phyloP scores from a whole-genome alignment of 441 rosid genomes.

The Iberis amara region DNA sequence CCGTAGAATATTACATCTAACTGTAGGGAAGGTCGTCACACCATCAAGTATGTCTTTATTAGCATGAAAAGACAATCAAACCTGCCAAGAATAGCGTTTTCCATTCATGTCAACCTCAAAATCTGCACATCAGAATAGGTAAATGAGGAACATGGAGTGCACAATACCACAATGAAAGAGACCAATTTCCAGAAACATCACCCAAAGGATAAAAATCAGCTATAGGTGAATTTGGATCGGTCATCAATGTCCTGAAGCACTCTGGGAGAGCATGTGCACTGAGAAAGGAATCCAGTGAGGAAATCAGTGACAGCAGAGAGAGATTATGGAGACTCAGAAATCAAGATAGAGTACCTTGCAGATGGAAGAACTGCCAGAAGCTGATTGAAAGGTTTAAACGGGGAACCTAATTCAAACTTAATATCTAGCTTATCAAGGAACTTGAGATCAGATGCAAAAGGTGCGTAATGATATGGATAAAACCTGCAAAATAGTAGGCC shows the following conservation, averaged over 20 bases:
- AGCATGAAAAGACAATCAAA: constrained; percentile 28
- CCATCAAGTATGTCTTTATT: constrained; percentile 3
- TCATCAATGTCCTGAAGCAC: constrained; percentile 73
- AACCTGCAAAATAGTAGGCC: constrained; percentile 52
- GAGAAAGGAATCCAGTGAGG: constrained; percentile 34
- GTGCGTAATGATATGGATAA: constrained; percentile 95
- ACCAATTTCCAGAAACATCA: constrained; percentile 29
- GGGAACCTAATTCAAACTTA: constrained; percentile 66
- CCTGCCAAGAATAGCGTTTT: constrained; percentile 94
- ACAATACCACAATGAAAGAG: constrained; percentile 15
- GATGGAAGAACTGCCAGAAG: constrained; percentile 92
- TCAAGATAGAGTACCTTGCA: constrained; percentile 54
- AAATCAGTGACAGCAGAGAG: constrained; percentile 12
- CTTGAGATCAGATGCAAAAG: constrained; percentile 96
- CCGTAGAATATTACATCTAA: constrained; percentile 1
- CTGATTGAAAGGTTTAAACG: constrained; percentile 90
- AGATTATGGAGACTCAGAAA: constrained; percentile 8
- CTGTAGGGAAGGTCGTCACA: neutral
- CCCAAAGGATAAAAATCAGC: constrained; percentile 85
- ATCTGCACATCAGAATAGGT: constrained; percentile 40
- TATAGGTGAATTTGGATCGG: constrained; percentile 78
- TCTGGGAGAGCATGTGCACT: constrained; percentile 96
- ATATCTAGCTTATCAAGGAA: constrained; percentile 63
- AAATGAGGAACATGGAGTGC: constrained; percentile 20
- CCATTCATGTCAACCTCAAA: constrained; percentile 94